Conservation (phyloP, 1,139 yeast species). For the Scheffersomyces quercinus region DNA sequence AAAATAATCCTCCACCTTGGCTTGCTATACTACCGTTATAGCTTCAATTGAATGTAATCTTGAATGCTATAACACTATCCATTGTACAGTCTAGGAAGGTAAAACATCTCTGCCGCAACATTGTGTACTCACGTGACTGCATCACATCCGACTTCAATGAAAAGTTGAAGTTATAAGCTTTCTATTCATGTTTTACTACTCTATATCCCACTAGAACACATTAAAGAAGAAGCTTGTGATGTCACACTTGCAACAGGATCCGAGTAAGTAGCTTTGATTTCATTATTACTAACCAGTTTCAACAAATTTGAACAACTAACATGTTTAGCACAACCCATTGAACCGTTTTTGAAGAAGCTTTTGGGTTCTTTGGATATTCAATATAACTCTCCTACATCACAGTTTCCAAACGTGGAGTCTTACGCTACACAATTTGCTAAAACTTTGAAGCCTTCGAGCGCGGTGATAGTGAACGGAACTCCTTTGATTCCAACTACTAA, state of each 20-base stretch:
- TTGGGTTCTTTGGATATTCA: conserved; percentile 40
- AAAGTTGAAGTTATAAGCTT: too few species aligned
- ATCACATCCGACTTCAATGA: too few species aligned
- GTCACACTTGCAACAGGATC: conserved; percentile 20
- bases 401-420: conserved; percentile 42
- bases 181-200: too few species aligned
- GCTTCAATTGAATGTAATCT: too few species aligned
- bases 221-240: neutral
- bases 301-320: conserved; percentile 9
- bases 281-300: conserved; percentile 2
- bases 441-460: conserved; percentile 44
- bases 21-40: too few species aligned
- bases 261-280: conserved; percentile 24
- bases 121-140: too few species aligned
- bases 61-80: too few species aligned
- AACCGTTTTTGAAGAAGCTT: conserved; percentile 44
- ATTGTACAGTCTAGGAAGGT: too few species aligned
- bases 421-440: conserved; percentile 54
- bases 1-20: too few species aligned
- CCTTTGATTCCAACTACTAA: conserved; percentile 48
- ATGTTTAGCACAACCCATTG: conserved; percentile 42
- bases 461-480: conserved; percentile 63
- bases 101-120: too few species aligned
- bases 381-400: conserved; percentile 24
- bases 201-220: too few species aligned